Evolutionary conservation across 2,329 filamentous ascomycete genomes (phyloP).

Genomic region (Tothia fuscella): DNA sequence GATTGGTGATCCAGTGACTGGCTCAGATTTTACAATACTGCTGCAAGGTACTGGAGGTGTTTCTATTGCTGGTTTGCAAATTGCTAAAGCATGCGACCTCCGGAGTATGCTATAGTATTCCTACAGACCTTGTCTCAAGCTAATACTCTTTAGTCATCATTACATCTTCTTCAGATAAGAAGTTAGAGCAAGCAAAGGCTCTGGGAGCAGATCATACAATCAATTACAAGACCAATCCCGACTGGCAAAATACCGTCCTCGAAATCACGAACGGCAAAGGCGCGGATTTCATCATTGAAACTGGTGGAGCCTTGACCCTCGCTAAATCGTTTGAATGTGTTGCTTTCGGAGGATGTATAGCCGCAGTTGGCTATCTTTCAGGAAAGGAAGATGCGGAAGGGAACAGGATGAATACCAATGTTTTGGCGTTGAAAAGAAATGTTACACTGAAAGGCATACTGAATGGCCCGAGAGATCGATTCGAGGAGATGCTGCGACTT

Average conservation of each 20-base stretch:
- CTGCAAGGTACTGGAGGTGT: constrained; percentile 63
- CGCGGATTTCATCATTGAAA: constrained; percentile 52
- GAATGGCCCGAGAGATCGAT: constrained; percentile 43
- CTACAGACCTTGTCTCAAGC: background rate
- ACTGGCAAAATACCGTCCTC: constrained; percentile 44
- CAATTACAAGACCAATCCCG: constrained; percentile 23
- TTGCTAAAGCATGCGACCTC: constrained; percentile 42
- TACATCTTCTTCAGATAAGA: constrained; percentile 41
- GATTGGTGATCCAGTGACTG: constrained; percentile 36
- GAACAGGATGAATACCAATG: constrained; percentile 6
- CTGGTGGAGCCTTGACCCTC: constrained; percentile 37
- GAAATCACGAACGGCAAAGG: constrained; percentile 40
- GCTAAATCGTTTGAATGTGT: constrained; percentile 38
- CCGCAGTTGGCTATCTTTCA: constrained; percentile 43
- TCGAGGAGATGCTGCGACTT: constrained; percentile 47
- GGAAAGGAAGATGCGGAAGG: constrained; percentile 22
- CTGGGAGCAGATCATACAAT: constrained; percentile 48
- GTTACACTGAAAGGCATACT: constrained; percentile 40
- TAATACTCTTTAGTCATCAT: constrained; percentile 23
- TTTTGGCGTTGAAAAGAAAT: constrained; percentile 9
- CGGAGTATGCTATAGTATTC: constrained; percentile 24
- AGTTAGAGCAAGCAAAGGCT: constrained; percentile 39
- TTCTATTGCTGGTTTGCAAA: constrained; percentile 48
- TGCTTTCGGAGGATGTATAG: constrained; percentile 42
- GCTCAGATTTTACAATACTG: constrained; percentile 39